Conservation (phyloP, 225 moss, liverwort and hornwort species). For the Marchantia paleacea region DNA sequence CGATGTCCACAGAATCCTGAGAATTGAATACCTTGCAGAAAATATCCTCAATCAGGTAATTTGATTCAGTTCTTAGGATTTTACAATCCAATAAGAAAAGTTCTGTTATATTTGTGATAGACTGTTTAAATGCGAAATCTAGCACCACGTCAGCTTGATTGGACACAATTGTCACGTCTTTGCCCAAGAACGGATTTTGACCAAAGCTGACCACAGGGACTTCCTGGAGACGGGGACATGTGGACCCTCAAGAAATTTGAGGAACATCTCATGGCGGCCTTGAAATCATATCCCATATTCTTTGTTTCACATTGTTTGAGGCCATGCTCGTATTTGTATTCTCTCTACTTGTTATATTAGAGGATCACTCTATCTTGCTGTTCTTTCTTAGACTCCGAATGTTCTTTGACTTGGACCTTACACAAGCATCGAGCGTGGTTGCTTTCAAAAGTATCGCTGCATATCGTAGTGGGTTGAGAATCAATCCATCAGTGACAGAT, state of each 20-base stretch:
- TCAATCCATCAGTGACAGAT: conserved; percentile 75
- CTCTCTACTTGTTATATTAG: too few species aligned
- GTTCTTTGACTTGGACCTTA: conserved; percentile 55
- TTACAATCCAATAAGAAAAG: not conserved
- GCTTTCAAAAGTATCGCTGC: conserved; percentile 95
- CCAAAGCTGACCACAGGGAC: conserved; percentile 50
- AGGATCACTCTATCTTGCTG: too few species aligned
- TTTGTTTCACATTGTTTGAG: not conserved
- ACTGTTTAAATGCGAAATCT: too few species aligned
- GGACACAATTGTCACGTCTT: not conserved
- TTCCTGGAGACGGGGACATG: conserved; percentile 52
- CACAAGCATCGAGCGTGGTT: conserved; percentile 68
- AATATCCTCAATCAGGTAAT: conserved; percentile 68
- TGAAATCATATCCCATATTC: conserved; percentile 77
- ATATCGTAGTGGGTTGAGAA: conserved; percentile 84
- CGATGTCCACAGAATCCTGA: conserved; percentile 67
- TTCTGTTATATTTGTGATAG: too few species aligned
- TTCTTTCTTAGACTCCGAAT: too few species aligned
- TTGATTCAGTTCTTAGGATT: conserved; percentile 4
- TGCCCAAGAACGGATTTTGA: not conserved
- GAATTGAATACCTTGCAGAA: conserved; percentile 86
- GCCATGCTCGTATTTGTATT: not conserved
- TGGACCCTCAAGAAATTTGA: conserved; percentile 84
- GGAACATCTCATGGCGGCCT: conserved; percentile 62
- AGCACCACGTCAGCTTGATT: not conserved